Conservation (phyloP, 2,329 filamentous ascomycete species). For the Alternaria consortialis region DNA sequence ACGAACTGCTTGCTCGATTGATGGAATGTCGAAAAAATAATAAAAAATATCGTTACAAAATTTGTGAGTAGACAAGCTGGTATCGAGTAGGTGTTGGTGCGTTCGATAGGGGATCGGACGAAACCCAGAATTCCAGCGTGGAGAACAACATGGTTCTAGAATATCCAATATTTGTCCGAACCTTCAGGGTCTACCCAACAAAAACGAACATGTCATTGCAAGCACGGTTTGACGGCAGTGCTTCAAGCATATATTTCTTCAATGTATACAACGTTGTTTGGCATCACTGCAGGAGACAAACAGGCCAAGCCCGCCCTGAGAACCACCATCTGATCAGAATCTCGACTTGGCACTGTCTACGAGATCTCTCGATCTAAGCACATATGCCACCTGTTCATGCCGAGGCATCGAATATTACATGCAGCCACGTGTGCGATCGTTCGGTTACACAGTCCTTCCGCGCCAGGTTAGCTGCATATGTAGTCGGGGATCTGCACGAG, state of each 20-base stretch:
- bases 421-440: slow-evolving; percentile 25
- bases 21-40: slow-evolving; percentile 3
- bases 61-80: no score
- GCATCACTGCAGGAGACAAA: not conserved
- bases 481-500: slow-evolving; percentile 23
- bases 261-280: not conserved
- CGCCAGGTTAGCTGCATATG: slow-evolving; percentile 25
- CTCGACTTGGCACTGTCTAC: not conserved
- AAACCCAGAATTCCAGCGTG: not conserved
- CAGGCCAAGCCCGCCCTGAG: no score
- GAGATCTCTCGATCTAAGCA: not conserved
- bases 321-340: not conserved
- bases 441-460: slow-evolving; percentile 26
- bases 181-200: not conserved
- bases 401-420: slow-evolving; percentile 8
- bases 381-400: not conserved
- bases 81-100: not conserved
- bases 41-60: no score
- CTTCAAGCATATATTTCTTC: not conserved
- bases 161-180: not conserved
- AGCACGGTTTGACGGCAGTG: not conserved
- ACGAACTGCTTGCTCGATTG: slow-evolving; percentile 3
- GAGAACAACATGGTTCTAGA: slow-evolving; percentile 4
- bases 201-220: not conserved
- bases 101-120: not conserved